Evolutionary conservation across 2,329 filamentous ascomycete species (phyloP).

Genomic region (Triangularia verruculosa): DNA sequence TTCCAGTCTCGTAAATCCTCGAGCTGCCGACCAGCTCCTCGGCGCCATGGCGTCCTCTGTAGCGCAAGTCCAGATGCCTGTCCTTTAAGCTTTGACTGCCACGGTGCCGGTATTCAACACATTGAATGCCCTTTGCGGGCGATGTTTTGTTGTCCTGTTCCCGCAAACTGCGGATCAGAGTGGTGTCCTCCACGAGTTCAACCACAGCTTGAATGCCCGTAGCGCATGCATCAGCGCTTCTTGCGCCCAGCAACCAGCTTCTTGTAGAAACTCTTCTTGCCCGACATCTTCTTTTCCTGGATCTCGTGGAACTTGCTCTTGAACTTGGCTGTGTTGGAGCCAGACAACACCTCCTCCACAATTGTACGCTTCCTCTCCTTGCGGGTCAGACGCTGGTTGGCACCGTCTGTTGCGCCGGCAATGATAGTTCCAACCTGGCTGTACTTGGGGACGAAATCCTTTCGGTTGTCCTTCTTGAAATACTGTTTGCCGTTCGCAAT

Average conservation of each 20-base stretch:
- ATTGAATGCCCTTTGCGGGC: not conserved
- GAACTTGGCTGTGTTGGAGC: conserved; percentile 67
- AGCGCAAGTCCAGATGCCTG: not conserved
- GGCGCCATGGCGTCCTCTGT: not conserved
- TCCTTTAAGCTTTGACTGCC: not conserved
- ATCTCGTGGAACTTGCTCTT: conserved; percentile 85
- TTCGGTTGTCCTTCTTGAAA: conserved; percentile 82
- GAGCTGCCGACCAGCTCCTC: not conserved
- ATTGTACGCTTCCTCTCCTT: conserved; percentile 86
- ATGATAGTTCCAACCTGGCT: conserved; percentile 87
- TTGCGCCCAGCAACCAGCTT: conserved; percentile 56
- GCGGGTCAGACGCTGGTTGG: conserved; percentile 74
- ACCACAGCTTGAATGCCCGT: not conserved
- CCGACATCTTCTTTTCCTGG: conserved; percentile 76
- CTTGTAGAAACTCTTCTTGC: conserved; percentile 88
- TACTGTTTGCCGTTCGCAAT: conserved; percentile 79
- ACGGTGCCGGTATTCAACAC: not conserved
- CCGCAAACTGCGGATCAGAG: not conserved
- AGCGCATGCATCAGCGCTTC: conserved; percentile 23
- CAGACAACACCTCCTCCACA: conserved; percentile 77
- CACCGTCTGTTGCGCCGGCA: conserved; percentile 85
- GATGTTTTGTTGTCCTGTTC: not conserved
- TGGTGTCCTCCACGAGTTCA: not conserved
- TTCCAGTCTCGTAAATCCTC: not conserved
- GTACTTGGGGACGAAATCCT: conserved; percentile 71